Percentiles rank a stretch among this genome's conserved stretches.
Conservation (phyloP, 257 asterid genomes). For the Solanum sejunctum region DNA sequence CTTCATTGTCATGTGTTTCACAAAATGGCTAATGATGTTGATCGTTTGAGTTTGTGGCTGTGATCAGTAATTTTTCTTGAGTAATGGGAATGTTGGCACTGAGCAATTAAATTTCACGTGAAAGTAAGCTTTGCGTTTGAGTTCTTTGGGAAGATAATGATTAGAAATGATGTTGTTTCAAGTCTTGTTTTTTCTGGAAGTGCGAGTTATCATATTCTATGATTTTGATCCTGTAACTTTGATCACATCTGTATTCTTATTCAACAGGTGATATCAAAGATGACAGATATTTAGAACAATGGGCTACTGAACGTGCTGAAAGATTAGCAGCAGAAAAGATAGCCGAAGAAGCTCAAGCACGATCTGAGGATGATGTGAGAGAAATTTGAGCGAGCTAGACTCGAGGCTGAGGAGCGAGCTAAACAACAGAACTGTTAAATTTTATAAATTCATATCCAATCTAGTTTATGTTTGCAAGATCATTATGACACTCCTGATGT, state of each 20-base stretch:
- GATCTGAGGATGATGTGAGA: conserved; percentile 26
- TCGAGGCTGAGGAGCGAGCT: conserved; percentile 19
- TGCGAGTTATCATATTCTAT: not conserved
- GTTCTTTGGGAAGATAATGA: not conserved
- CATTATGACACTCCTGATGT: no score
- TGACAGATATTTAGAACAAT: conserved; percentile 15
- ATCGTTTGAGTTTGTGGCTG: no score
- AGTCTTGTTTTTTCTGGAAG: not conserved
- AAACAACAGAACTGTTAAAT: not conserved
- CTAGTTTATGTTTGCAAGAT: not conserved
- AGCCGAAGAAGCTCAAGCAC: not conserved
- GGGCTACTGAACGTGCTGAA: conserved; percentile 2
- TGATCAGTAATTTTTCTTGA: not conserved
- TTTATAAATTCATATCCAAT: not conserved
- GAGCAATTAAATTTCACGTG: not conserved
- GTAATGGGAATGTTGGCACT: not conserved
- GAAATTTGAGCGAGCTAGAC: conserved; percentile 25
- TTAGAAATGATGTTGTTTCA: not conserved
- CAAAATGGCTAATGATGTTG: no score
- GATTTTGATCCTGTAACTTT: not conserved
- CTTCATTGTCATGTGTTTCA: not conserved
- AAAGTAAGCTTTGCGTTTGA: not conserved
- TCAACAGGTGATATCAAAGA: conserved; percentile 15
- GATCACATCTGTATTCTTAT: not conserved
- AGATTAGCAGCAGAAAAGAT: not conserved